Evolutionary conservation across 2,329 filamentous ascomycete species (phyloP), one percentile per base, ranked within the genome.

Genomic region (Penicillium sp.): DNA sequence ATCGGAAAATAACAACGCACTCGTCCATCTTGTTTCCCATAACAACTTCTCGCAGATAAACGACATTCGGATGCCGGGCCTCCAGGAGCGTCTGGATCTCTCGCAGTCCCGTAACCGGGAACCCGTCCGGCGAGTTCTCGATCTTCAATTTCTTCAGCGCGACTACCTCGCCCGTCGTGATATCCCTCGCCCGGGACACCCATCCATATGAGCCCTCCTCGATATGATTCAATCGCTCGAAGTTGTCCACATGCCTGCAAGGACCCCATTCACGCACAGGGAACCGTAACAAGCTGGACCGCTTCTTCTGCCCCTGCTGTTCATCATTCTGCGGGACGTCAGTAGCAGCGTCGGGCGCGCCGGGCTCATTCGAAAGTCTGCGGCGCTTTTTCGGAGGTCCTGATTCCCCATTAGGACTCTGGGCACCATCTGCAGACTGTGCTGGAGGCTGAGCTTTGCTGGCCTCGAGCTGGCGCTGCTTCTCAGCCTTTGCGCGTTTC

Each of bases 141-240:
- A 95, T 82, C 76, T 98, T 98, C 46, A 97, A 77, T 64, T 89
- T 85, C 76, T 98, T 98, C 55, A 98, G 74, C 11, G 93, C 93
- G 16, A 97, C 90, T 6, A 98, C 78, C 47, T 85, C 80, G 27
- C 87, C 86, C 0, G 87, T 91, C 3, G 75, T 72, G 26, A 78
- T 75, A 59, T 94, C 85, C 51, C 78, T 84, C 10, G 89, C 93
- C 47, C 93, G 79, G 44, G 90, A 90, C 4, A 98, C 93, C 80
- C 85, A 91, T 37, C 93, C 93, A 69, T 98, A 98, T 7, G 89
- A 89, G 28, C 93, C 93, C 73, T 98, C 93, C 69, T 97, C 93
- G 61, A 98, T 98, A 65, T 93, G 87, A 68, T 98, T 98, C 47
- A 98, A 76, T 57, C 87, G 86, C 61, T 96, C 87, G 71, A 90